Evolutionary conservation across 2,329 filamentous ascomycete species (phyloP).

Genomic region (Fusarium gaditjirri): DNA sequence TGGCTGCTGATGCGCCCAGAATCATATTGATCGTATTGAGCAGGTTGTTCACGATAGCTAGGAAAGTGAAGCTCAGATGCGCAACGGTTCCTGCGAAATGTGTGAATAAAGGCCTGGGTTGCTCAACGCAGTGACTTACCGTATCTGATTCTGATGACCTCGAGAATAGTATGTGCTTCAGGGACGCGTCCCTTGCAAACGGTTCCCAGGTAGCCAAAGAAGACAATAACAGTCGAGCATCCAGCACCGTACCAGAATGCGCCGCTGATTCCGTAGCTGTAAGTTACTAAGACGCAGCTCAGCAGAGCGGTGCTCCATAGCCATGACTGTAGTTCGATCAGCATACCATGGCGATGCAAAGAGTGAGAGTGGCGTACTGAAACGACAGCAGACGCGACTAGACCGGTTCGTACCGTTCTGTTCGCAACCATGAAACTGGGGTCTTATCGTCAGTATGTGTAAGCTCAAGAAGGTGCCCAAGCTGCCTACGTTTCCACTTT

Average conservation of each 20-base stretch:
- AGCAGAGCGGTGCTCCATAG: background rate
- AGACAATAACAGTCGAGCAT: background rate
- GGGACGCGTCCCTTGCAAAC: background rate
- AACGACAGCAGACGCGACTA: background rate
- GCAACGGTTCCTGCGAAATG: background rate
- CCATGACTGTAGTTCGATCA: background rate
- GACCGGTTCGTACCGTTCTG: background rate
- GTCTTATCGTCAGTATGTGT: background rate
- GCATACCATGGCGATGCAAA: accelerated
- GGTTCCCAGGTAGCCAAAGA: background rate
- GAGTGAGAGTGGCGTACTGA: accelerated
- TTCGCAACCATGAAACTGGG: background rate
- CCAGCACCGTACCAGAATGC: background rate
- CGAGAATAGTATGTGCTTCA: background rate
- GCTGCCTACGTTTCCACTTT: background rate
- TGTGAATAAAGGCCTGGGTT: no score
- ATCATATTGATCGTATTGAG: background rate
- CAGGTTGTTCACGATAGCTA: background rate
- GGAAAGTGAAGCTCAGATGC: background rate
- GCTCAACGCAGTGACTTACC: background rate
- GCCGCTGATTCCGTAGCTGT: background rate
- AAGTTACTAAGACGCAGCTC: background rate
- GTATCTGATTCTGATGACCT: background rate
- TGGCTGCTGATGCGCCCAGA: accelerated
- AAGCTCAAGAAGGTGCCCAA: accelerated